Conservation (phyloP, 208 protist species). For the Tritrichomonas foetus region DNA sequence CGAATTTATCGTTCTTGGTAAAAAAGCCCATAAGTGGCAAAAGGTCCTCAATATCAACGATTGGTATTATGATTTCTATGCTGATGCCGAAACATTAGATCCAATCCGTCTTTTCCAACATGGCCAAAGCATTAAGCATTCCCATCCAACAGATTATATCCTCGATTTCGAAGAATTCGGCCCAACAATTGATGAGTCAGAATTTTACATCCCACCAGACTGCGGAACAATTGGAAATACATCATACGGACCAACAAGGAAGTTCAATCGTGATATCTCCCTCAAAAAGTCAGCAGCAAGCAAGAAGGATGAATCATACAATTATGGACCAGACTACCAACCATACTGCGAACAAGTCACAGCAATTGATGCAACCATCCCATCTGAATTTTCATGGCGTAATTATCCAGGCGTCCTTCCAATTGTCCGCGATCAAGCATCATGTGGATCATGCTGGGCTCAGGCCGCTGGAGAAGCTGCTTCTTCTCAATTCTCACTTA, state of each 20-base stretch:
- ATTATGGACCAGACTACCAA: too few species aligned
- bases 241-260: too few species aligned
- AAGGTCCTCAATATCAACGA: not conserved
- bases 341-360: too few species aligned
- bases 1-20: not conserved
- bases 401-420: not conserved
- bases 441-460: not conserved
- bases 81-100: not conserved
- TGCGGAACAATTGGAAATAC: too few species aligned
- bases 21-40: not conserved
- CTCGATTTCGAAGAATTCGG: slow-evolving; percentile 15
- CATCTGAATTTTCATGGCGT: not conserved
- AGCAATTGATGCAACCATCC: not conserved
- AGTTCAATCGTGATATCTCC: too few species aligned
- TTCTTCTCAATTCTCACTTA: not conserved
- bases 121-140: not conserved
- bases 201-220: not conserved
- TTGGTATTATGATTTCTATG: slow-evolving; percentile 5
- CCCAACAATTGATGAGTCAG: not conserved
- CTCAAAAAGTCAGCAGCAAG: too few species aligned
- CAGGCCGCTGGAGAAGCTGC: not conserved
- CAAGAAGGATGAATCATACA: too few species aligned
- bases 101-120: not conserved
- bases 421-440: not conserved
- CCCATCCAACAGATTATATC: slow-evolving; percentile 15